These are phyloP conservation scores for Paramecium caudatum DNA, from an alignment of 73 alveolate species.

Conservation along the genomic window DNA sequence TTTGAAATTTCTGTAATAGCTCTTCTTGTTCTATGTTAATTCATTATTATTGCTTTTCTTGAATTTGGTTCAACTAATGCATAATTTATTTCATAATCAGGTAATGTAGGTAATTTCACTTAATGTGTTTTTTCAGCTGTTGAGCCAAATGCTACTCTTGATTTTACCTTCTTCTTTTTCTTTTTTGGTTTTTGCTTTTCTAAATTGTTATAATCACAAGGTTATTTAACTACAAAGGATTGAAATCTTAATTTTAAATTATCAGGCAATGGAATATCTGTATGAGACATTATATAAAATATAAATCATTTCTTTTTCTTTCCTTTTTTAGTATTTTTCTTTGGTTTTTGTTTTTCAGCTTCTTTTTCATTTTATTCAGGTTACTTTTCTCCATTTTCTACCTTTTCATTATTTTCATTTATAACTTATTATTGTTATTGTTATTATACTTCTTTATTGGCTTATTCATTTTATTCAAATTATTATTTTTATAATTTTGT, in stretches of 20 bases:
- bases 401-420: background rate
- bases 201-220: background rate
- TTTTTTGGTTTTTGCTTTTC: no score
- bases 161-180: background rate
- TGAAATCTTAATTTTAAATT: background rate
- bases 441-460: background rate
- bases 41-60: background rate
- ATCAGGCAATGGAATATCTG: background rate
- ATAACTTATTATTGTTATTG: background rate
- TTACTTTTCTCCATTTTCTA: background rate
- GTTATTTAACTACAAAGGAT: background rate
- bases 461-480: slow-evolving; percentile 34
- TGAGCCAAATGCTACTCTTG: slow-evolving; percentile 12
- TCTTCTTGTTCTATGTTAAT: background rate
- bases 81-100: slow-evolving; percentile 29
- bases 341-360: slow-evolving; percentile 7
- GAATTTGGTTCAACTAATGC: background rate
- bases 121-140: background rate
- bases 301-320: background rate
- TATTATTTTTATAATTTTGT: slow-evolving; percentile 55
- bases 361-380: background rate
- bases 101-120: background rate
- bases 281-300: background rate
- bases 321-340: background rate
- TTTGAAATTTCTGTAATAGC: slow-evolving; percentile 18